Percentiles rank a stretch among this genome's conserved stretches.
These are phyloP conservation scores for Lepidium aucheri DNA, from an alignment of 345 rosid genomes.

Conservation along the genomic window DNA sequence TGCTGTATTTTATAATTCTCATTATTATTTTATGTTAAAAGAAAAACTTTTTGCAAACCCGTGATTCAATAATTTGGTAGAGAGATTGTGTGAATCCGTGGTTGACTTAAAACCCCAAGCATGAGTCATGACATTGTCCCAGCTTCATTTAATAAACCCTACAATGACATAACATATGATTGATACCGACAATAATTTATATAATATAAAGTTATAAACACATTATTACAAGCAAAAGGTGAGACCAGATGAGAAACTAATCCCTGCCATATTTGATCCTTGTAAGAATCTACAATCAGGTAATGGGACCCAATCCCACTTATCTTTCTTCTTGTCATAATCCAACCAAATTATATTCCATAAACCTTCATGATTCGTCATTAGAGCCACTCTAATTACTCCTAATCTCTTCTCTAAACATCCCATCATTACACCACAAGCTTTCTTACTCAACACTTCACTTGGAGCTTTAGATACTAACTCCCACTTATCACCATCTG, in stretches of 20 bases:
- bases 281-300: slow-evolving; percentile 50
- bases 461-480: slow-evolving; percentile 35
- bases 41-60: neutral
- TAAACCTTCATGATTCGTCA: slow-evolving; percentile 46
- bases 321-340: slow-evolving; percentile 26
- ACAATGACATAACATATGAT: slow-evolving; percentile 12
- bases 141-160: slow-evolving; percentile 14
- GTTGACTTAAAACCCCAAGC: slow-evolving; percentile 23
- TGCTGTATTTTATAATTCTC: too few relatives aligned
- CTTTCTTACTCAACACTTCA: slow-evolving; percentile 32
- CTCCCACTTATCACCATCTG: slow-evolving; percentile 37
- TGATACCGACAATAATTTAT: slow-evolving; percentile 13
- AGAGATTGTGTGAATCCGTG: slow-evolving; percentile 19
- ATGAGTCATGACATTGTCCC: slow-evolving; percentile 19
- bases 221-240: slow-evolving; percentile 29
- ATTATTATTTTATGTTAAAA: too few relatives aligned
- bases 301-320: slow-evolving; percentile 42
- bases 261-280: slow-evolving; percentile 70
- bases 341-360: slow-evolving; percentile 61
- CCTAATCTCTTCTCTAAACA: slow-evolving; percentile 50
- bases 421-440: slow-evolving; percentile 54
- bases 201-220: slow-evolving; percentile 4
- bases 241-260: slow-evolving; percentile 60
- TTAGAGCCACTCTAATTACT: slow-evolving; percentile 40
- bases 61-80: slow-evolving; percentile 23